phyloP scores from a whole-genome alignment of 768 basidiomycete genomes.

The Termitomyces bulborhizus region DNA sequence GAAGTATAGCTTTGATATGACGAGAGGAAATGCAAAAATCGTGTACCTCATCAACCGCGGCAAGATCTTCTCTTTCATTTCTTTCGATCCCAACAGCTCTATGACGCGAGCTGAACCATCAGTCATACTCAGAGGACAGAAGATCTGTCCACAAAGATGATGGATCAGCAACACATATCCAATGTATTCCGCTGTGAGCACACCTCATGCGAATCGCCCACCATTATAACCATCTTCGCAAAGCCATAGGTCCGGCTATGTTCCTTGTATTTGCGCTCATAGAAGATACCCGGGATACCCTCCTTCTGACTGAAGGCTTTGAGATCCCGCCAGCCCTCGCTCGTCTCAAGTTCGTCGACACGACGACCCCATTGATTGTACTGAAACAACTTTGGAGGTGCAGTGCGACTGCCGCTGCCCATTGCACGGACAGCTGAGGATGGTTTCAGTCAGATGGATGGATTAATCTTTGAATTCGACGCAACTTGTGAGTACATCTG shows the following conservation, averaged over 20 bases:
- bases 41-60: conserved; percentile 56
- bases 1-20: background rate
- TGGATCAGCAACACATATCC: background rate
- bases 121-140: conserved; percentile 76
- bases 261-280: conserved; percentile 56
- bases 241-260: conserved; percentile 62
- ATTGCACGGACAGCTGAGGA: conserved; percentile 48
- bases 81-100: conserved; percentile 55
- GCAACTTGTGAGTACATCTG: conserved; percentile 45
- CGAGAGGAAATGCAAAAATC: too few species aligned
- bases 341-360: conserved; percentile 61
- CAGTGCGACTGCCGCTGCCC: conserved; percentile 33
- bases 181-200: conserved; percentile 9
- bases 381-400: conserved; percentile 52
- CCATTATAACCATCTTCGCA: conserved; percentile 55
- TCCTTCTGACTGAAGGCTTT: conserved; percentile 58
- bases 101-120: conserved; percentile 73
- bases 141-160: conserved; percentile 31
- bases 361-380: conserved; percentile 72
- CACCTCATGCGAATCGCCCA: conserved; percentile 61
- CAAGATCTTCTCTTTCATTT: conserved; percentile 52
- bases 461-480: conserved; percentile 9
- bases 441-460: background rate
- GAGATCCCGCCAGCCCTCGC: conserved; percentile 67
- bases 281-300: conserved; percentile 62